Evolutionary conservation across 495 filamentous ascomycete genomes (phyloP), one percentile per base, ranked within the genome.

Genomic region (Penicillium atrosanguineum): DNA sequence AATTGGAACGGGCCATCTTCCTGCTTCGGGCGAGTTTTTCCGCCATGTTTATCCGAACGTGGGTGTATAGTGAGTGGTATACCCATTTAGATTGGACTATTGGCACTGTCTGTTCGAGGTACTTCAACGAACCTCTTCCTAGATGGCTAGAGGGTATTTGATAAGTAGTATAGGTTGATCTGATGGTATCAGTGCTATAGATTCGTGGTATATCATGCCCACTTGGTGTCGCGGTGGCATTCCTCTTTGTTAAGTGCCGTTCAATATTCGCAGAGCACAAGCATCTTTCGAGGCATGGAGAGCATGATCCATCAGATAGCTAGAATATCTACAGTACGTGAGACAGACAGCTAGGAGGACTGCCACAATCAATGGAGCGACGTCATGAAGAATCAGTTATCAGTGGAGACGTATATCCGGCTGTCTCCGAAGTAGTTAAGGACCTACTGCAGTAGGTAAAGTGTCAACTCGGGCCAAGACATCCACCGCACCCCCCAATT

Each of bases 11-110:
- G 61, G 41, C 15, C 23, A 53, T 62, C 50, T 53, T 50, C 46
- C 53, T 56, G 19, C 39, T 64, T 58, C 23, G 28, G 51, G 55
- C 9, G 6, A 39, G 52, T 64, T 62, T 56, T 44, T 56, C 61
- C 57, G 58, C 36, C 12, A 4, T 2, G 29, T 61, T 62, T 49
- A 55, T 63, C 59, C 62, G 59, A 15, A 15, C 21, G 21, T 40
- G 16, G 34, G 6, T 42, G 41, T 42, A 50, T 20, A 39, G 41
- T 3, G 19, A 25, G 4, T 43, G 15, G n/a, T 42, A 11, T 18
- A 1, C 5, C 42, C 5, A 25, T 26, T 0, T 14, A 34, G 31
- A 34, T 34, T 12, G 31, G 12, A 34, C 11, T 14, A 11, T 34
- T 14, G 31, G 31, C 31, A 4, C 0, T 34, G 14, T 12, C 1